Conservation (phyloP, 2,329 filamentous ascomycete species). For the Madurella fahalii region DNA sequence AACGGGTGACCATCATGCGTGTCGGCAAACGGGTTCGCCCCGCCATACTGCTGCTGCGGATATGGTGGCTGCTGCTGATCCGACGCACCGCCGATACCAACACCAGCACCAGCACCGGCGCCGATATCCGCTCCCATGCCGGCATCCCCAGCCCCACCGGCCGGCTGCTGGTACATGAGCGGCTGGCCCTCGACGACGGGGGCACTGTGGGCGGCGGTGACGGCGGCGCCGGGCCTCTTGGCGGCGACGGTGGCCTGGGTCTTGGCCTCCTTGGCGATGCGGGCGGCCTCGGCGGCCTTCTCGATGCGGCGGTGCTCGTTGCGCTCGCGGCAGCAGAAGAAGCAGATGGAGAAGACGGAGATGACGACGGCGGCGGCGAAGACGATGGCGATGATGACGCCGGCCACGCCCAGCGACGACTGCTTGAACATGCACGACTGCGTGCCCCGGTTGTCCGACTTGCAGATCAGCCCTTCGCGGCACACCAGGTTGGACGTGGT, state of each 20-base stretch:
- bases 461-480: conserved; percentile 43
- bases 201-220: conserved; percentile 12
- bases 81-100: background rate
- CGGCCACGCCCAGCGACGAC: conserved; percentile 39
- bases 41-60: background rate
- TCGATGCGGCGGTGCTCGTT: conserved; percentile 40
- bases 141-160: background rate
- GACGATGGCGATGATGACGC: conserved; percentile 46
- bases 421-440: conserved; percentile 42
- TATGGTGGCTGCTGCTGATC: conserved; percentile 5
- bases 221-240: conserved; percentile 36
- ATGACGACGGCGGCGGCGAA: conserved; percentile 41
- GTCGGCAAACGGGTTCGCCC: conserved; percentile 20
- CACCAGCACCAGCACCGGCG: background rate
- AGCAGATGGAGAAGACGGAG: conserved; percentile 40
- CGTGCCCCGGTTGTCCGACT: conserved; percentile 36
- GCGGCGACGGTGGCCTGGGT: conserved; percentile 18
- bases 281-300: conserved; percentile 47
- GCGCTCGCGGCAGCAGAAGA: conserved; percentile 51
- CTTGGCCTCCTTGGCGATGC: conserved; percentile 42
- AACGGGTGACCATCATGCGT: conserved; percentile 12
- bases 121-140: background rate
- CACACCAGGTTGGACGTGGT: conserved; percentile 37
- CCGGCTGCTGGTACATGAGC: conserved; percentile 24
- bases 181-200: conserved; percentile 22